Evolutionary conservation across 106 monocot genomes (phyloP).

Genomic region (Allium fistulosum): DNA sequence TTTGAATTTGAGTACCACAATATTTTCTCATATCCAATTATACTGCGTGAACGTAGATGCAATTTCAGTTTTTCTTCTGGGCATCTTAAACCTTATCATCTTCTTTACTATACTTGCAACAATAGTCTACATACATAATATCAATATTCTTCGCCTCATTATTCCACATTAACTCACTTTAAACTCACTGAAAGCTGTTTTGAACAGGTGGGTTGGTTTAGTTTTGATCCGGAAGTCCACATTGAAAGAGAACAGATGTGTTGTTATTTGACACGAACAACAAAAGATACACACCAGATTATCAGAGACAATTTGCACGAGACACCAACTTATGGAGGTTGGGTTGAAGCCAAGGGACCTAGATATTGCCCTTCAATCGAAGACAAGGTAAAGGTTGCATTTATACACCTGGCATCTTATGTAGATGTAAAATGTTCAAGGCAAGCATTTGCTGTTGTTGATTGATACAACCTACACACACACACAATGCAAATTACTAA

Average conservation of each 20-base stretch:
- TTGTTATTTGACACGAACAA: conserved; percentile 96
- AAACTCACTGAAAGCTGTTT: background rate
- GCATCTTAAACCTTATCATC: too few species aligned
- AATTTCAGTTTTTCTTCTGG: too few species aligned
- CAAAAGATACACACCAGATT: conserved; percentile 84
- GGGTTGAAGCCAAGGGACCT: conserved; percentile 98
- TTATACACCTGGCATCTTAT: conserved; percentile 1
- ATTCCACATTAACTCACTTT: background rate
- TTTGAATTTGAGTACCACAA: too few species aligned
- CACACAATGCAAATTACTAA: too few species aligned
- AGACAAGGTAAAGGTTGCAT: conserved; percentile 67
- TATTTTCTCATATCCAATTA: too few species aligned
- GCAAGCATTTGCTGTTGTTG: too few species aligned
- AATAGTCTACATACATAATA: too few species aligned
- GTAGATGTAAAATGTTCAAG: background rate
- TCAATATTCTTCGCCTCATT: too few species aligned
- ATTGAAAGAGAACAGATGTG: conserved; percentile 96
- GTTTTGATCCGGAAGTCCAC: conserved; percentile 92
- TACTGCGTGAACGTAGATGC: too few species aligned
- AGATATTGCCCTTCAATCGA: conserved; percentile 99
- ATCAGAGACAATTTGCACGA: conserved; percentile 91
- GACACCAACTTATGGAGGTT: conserved; percentile 99
- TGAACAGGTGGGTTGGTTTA: conserved; percentile 90
- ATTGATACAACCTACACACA: too few species aligned
- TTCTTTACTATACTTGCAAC: too few species aligned